These are phyloP conservation scores for Macadamia integrifolia DNA, from an alignment of 164 flowering plant species.

Conservation along the genomic window DNA sequence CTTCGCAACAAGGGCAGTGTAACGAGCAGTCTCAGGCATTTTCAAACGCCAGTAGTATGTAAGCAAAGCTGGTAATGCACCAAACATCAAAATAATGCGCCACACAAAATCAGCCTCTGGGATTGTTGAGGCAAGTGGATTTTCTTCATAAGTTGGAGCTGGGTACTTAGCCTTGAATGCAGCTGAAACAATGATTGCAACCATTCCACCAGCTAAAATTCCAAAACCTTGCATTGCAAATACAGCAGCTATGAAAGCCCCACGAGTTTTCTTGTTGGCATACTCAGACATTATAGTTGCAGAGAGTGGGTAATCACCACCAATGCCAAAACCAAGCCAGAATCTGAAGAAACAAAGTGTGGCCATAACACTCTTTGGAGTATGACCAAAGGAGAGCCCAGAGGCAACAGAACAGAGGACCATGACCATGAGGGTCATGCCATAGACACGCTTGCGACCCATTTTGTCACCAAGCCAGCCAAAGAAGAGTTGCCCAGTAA, in stretches of 20 bases:
- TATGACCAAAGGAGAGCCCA: constrained; percentile 3
- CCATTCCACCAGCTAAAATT: constrained; percentile 10
- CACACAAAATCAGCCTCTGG: constrained; percentile 15
- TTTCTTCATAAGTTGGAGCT: constrained; percentile 5
- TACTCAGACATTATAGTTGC: constrained; percentile 17
- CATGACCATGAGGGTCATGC: constrained; percentile 12
- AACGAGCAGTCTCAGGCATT: constrained; percentile 58
- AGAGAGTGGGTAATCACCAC: constrained; percentile 16
- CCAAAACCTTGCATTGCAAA: constrained; percentile 18
- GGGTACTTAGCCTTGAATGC: constrained; percentile 1
- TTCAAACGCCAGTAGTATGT: constrained; percentile 55
- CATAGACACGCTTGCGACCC: constrained; percentile 13
- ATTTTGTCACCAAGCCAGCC: constrained; percentile 17
- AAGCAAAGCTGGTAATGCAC: constrained; percentile 12
- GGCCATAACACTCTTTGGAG: neutral
- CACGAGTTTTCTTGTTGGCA: constrained; percentile 16
- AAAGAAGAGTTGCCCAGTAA: constrained; percentile 12
- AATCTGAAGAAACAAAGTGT: constrained; percentile 13
- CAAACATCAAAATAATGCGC: constrained; percentile 13
- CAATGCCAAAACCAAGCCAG: constrained; percentile 16
- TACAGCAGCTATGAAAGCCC: constrained; percentile 15
- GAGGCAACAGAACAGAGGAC: constrained; percentile 5
- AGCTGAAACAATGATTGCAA: constrained; percentile 8
- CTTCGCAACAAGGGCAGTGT: constrained; percentile 27
- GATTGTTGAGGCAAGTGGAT: constrained; percentile 10